Base-by-base conservation (phyloP, 805 yeast species). In the Pichia nanzhaoensis region DNA sequence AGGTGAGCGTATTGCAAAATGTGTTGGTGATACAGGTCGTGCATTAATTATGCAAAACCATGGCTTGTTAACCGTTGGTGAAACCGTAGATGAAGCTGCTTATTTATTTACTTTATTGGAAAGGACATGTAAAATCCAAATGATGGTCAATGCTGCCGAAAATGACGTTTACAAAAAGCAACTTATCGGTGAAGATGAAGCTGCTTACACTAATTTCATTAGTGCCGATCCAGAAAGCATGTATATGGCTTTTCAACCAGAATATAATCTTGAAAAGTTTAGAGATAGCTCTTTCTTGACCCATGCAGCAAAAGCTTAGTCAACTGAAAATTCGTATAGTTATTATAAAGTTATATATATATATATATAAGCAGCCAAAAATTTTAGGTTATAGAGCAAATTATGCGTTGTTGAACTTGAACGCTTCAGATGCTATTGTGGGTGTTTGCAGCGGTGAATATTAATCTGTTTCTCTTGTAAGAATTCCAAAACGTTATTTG, bases 211-310 rank as follows among this genome's bases (percentile, higher is more conserved):
- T 4, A 74, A 69, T 53, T 70, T 74, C 47, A 69, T 76, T 61
- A 69, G 71, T 19, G 77, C 77, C 8, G 89, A 84, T 59, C 78
- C 84, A 5, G 90, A 80, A 54, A 68, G 82, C 9, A 63, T 84
- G 50, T 85, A 79, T 64, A 69, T 79, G 40, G 93, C 84, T 53
- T 82, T 84, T 64, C 89, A 83, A 64, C 79, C 84, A 1, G 90
- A 84, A 46, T 71, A 66, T 37, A 81, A 78, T 52, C 70, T 57
- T 41, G 82, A 77, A 58, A 49, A 44, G 13, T 34, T 27, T 17
- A 44, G 42, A 30, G 47, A 44, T 17, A 13, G 14, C 16, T 44
- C 47, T 6, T 44, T 44, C 22, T 28, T 44, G 14, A n/a, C n/a
- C 14, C 41, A 28, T 16, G 36, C 36, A 24, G 10, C 28, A 24